Conservation (phyloP, 768 basidiomycete species). For the Boletus sp. region DNA sequence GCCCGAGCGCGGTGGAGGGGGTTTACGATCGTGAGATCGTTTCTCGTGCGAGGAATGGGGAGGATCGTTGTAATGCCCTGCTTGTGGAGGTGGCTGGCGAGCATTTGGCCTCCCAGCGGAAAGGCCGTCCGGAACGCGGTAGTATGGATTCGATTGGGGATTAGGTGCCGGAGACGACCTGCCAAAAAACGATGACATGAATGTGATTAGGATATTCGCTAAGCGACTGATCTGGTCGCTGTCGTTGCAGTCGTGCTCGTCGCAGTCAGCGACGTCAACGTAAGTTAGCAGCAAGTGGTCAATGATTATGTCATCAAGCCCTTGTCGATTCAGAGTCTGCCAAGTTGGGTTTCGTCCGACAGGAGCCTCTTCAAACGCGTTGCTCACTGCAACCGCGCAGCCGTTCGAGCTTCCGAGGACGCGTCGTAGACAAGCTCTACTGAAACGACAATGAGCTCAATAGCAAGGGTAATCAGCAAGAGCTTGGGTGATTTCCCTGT, state of each 20-base stretch:
- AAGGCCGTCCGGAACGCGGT: constrained; percentile 41
- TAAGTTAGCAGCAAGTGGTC: too few relatives aligned
- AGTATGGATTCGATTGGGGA: constrained; percentile 42
- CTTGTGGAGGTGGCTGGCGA: constrained; percentile 37
- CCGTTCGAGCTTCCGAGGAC: too few relatives aligned
- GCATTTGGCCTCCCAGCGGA: constrained; percentile 36
- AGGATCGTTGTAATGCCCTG: constrained; percentile 54
- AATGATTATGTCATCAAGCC: neutral
- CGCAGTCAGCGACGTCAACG: neutral
- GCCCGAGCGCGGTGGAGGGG: constrained; percentile 32
- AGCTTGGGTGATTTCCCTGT: constrained; percentile 33
- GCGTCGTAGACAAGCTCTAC: neutral
- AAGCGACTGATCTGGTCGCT: too few relatives aligned
- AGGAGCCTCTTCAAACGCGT: neutral
- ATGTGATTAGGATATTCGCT: neutral
- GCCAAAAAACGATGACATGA: constrained; percentile 44
- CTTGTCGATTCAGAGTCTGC: too few relatives aligned
- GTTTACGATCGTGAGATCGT: constrained; percentile 42
- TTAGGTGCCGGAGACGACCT: constrained; percentile 31
- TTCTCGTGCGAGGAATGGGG: constrained; percentile 51
- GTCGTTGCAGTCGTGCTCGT: neutral
- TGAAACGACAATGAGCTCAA: constrained; percentile 10
- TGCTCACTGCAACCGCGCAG: too few relatives aligned
- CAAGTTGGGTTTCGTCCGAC: neutral
- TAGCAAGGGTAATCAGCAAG: constrained; percentile 5